Percentiles rank a stretch among this genome's conserved stretches.
Evolutionary conservation across 805 yeast species (phyloP).

Genomic region (Candida germanica): DNA sequence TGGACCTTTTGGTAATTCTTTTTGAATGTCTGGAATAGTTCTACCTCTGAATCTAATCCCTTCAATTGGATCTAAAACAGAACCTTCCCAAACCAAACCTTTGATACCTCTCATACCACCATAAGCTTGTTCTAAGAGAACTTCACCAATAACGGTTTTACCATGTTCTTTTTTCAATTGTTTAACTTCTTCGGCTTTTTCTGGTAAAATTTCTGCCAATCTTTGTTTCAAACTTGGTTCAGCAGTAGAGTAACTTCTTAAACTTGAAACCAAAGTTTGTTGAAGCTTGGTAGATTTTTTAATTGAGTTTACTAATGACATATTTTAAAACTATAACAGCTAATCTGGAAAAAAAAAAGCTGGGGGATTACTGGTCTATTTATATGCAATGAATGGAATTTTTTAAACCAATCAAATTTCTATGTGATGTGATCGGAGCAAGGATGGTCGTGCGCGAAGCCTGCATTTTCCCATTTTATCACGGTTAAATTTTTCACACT

Average conservation of each 20-base stretch:
- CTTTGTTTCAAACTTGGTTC: slow-evolving; percentile 82
- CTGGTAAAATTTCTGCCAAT: slow-evolving; percentile 89
- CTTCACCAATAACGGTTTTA: slow-evolving; percentile 56
- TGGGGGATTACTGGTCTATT: background rate
- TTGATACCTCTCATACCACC: slow-evolving; percentile 84
- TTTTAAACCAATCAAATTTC: slow-evolving; percentile 11
- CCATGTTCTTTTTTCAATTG: slow-evolving; percentile 90
- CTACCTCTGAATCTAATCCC: slow-evolving; percentile 79
- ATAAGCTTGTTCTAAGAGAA: slow-evolving; percentile 42
- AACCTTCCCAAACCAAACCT: slow-evolving; percentile 77
- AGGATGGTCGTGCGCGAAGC: slow-evolving; percentile 8
- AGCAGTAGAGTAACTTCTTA: slow-evolving; percentile 32
- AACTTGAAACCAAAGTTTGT: slow-evolving; percentile 9
- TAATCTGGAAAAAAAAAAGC: slow-evolving; percentile 3
- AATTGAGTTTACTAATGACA: slow-evolving; percentile 10
- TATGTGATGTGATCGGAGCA: slow-evolving; percentile 9
- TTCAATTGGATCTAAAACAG: slow-evolving; percentile 68
- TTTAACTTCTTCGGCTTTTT: slow-evolving; percentile 86
- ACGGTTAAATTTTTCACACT: too few relatives aligned
- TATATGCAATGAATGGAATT: too few relatives aligned
- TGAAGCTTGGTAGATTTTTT: slow-evolving; percentile 8
- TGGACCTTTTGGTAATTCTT: slow-evolving; percentile 57
- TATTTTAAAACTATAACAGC: too few relatives aligned
- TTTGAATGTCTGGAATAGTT: slow-evolving; percentile 71
- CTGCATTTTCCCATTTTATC: too few relatives aligned